Evolutionary conservation across 345 rosid species (phyloP), one percentile per base, ranked within the genome.

Genomic region (Hirschfeldia incana): DNA sequence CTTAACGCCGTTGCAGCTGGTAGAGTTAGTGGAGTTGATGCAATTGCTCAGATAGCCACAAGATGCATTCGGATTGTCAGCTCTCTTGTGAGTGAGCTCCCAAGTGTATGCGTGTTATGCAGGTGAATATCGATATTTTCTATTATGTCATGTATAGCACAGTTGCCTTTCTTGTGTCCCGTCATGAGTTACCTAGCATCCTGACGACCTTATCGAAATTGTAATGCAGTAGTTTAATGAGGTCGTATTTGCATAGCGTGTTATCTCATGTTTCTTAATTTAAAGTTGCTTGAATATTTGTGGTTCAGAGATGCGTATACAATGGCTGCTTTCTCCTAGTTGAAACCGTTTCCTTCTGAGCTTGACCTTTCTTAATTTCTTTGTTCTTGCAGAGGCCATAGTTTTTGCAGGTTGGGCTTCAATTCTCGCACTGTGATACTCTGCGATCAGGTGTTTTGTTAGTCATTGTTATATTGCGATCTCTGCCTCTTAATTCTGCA

Each of bases 1-100:
- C 89, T 74, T 53, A 90, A 95, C 84, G 97, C 99, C 21, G 69
- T 89, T 75, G 98, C 98, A 17, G 99, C 97, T 72, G 97, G 98
- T 57, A 90, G 96, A 79, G 86, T 93, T 83, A 83, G 85, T 4
- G 99, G 98, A 83, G 87, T 89, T 81, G 99, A 95, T 86, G 93
- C 96, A 26, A 89, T 92, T 67, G 94, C 86, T 61, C 87, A 94
- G 85, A 94, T 94, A 82, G 84, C 92, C 30, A 86, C 84, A 78
- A 82, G 98, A 79, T 91, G 94, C 85, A 95, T 93, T 73, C 93
- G 98, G 27, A 93, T 93, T 72, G 93, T 93, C 74, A 81, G 86
- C 78, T 86, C 89, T 15, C 69, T 87, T 6, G 93, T 73, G 67
- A 79, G 83, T 51, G 97, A 88, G 72, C 83, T 83, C 78, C 90